Evolutionary conservation across 2,329 filamentous ascomycete genomes (phyloP).

Genomic region (Cucurbitaria berberidis): DNA sequence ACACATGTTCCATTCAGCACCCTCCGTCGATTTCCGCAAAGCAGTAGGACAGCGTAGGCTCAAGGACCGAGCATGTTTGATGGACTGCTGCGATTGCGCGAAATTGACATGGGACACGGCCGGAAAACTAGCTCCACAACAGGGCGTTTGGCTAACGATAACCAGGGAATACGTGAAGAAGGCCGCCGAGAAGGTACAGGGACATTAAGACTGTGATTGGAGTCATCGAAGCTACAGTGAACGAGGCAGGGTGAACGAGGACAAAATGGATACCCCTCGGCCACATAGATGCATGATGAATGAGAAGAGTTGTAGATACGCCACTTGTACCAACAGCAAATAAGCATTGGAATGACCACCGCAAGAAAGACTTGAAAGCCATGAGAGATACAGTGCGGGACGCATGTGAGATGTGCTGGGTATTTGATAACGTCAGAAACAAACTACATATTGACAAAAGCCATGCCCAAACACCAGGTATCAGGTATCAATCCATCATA

Average conservation of each 20-base stretch:
- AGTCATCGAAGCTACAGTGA: constrained; percentile 5
- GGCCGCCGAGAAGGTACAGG: constrained; percentile 39
- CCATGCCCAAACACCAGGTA: constrained; percentile 14
- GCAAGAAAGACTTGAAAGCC: background rate
- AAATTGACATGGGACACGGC: background rate
- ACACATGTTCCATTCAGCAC: background rate
- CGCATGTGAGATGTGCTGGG: background rate
- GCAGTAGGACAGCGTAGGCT: background rate
- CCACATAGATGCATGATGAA: constrained; percentile 17
- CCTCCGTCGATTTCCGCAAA: background rate
- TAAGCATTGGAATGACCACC: constrained; percentile 8
- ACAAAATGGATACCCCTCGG: constrained; percentile 2
- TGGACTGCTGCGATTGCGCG: background rate
- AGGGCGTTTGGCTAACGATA: constrained; percentile 9
- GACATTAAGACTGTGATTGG: constrained; percentile 11
- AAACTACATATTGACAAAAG: background rate
- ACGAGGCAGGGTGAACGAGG: background rate
- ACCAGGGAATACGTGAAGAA: constrained; percentile 49
- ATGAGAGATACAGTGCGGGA: background rate
- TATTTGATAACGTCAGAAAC: constrained; percentile 1
- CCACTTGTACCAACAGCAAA: constrained; percentile 37
- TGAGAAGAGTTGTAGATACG: constrained; percentile 42
- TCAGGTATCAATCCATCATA: constrained; percentile 20
- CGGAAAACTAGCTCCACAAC: background rate
- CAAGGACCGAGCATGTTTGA: background rate